These are phyloP conservation scores for Fraxinus pennsylvanica DNA, from an alignment of 257 asterid species.

Conservation along the genomic window DNA sequence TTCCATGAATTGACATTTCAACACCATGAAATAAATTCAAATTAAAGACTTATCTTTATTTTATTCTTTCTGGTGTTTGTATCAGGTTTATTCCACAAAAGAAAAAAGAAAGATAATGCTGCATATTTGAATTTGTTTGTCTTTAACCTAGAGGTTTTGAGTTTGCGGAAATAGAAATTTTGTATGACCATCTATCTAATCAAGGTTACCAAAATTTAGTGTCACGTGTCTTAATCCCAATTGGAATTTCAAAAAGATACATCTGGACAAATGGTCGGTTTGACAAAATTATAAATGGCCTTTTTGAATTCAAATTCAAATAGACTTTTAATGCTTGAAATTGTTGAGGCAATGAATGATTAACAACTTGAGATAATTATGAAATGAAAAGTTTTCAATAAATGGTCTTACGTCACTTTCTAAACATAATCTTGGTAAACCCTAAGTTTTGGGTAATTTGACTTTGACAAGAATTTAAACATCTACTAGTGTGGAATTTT, in stretches of 20 bases:
- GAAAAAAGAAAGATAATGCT: no score
- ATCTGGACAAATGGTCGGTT: constrained; percentile 49
- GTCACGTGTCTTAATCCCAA: constrained; percentile 22
- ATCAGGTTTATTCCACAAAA: no score
- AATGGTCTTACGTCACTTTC: constrained; percentile 22
- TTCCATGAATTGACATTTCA: no score
- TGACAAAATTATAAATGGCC: constrained; percentile 38
- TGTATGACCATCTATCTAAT: background rate
- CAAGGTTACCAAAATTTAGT: background rate
- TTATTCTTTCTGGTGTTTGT: no score
- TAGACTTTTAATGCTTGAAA: constrained; percentile 13
- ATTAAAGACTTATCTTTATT: no score
- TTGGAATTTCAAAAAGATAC: constrained; percentile 25
- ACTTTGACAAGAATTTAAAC: constrained; percentile 22
- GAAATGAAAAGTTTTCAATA: constrained; percentile 4
- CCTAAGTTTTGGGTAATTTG: constrained; percentile 39
- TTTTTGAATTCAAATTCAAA: constrained; percentile 23
- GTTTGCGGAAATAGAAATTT: background rate
- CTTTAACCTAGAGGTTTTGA: no score
- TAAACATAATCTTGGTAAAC: constrained; percentile 7
- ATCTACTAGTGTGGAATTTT: background rate
- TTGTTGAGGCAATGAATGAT: background rate
- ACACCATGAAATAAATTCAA: no score
- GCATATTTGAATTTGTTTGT: no score
- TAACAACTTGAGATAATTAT: background rate